Evolutionary conservation across 2,329 filamentous ascomycete species (phyloP).

Genomic region (Parastagonospora nodorum): DNA sequence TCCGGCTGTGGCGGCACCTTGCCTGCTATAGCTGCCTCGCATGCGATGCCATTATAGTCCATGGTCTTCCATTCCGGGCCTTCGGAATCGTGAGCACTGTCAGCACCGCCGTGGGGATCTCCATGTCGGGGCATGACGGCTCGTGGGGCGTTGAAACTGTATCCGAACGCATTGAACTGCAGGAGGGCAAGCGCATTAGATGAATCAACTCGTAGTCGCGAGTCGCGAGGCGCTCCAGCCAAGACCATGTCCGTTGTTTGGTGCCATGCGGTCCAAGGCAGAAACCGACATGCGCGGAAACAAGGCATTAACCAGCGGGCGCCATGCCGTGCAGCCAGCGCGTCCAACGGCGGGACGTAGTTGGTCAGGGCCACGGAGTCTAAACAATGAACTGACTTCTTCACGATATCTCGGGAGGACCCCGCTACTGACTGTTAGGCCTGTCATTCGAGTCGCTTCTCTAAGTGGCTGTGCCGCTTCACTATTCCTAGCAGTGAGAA

Average conservation of each 20-base stretch:
- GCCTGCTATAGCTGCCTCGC: not conserved
- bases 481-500: conserved; percentile 14
- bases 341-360: not conserved
- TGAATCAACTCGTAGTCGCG: not conserved
- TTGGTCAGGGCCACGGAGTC: not conserved
- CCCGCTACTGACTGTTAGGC: conserved; percentile 2
- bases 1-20: conserved; percentile 12
- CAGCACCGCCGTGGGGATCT: not conserved
- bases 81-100: conserved; percentile 2
- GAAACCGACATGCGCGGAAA: not conserved
- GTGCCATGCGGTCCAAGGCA: not conserved
- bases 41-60: conserved; percentile 8
- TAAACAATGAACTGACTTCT: conserved; percentile 7
- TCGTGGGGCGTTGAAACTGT: not conserved
- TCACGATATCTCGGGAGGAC: conserved; percentile 6
- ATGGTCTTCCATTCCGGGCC: not conserved
- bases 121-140: not conserved
- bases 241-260: not conserved
- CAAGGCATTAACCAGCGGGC: not conserved
- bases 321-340: not conserved
- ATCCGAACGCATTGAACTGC: not conserved
- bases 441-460: conserved; percentile 2
- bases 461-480: conserved; percentile 17
- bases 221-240: not conserved
- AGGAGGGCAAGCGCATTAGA: not conserved